Evolutionary conservation across 257 asterid genomes (phyloP).

Genomic region (Marsdenia floribunda): DNA sequence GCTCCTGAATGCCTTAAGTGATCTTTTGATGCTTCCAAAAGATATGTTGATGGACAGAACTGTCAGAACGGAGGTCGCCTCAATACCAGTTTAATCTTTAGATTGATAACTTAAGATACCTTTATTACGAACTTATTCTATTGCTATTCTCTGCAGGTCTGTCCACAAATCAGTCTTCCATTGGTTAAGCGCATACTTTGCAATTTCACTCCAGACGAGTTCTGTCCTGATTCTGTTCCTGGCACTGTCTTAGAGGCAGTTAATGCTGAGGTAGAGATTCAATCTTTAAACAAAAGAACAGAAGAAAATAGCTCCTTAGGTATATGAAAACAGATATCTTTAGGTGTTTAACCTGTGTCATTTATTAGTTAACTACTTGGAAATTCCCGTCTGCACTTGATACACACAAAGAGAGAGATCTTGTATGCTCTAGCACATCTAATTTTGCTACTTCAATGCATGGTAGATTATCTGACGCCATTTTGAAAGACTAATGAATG

Average conservation of each 20-base stretch:
- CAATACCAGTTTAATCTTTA: not conserved
- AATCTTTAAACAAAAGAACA: not conserved
- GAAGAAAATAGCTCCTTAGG: not conserved
- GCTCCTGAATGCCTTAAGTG: constrained; percentile 79
- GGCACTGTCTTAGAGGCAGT: constrained; percentile 91
- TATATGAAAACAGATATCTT: not conserved
- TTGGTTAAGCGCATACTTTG: constrained; percentile 79
- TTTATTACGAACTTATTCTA: constrained; percentile 1
- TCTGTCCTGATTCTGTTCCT: constrained; percentile 94
- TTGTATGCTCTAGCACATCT: not conserved
- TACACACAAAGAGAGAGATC: not conserved
- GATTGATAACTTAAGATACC: constrained; percentile 2
- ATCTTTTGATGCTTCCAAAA: constrained; percentile 96
- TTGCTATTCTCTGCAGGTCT: constrained; percentile 43
- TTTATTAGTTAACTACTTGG: not conserved
- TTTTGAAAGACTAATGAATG: not conserved
- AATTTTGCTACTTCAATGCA: not conserved
- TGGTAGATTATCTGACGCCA: not conserved
- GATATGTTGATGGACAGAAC: constrained; percentile 84
- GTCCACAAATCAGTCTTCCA: constrained; percentile 79
- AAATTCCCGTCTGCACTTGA: not conserved
- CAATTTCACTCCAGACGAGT: constrained; percentile 96
- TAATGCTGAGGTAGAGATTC: constrained; percentile 69
- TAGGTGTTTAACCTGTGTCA: not conserved
- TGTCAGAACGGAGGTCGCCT: constrained; percentile 74